Percentiles rank a stretch among this genome's conserved stretches.
Evolutionary conservation across 495 filamentous ascomycete genomes (phyloP).

Genomic region (Hypoxylon trugodes): DNA sequence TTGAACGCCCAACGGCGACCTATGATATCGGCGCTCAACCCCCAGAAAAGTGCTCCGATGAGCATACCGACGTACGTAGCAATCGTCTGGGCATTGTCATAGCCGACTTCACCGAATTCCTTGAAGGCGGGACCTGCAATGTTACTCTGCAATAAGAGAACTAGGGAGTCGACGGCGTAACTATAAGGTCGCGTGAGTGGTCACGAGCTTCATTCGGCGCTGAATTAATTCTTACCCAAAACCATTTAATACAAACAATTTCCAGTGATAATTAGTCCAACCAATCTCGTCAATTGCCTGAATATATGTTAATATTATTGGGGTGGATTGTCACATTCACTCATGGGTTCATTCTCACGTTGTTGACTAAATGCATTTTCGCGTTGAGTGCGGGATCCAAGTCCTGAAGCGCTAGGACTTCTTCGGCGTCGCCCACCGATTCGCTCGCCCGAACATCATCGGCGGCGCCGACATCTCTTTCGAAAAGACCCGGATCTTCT

Average conservation of each 20-base stretch:
- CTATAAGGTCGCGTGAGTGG: conserved; percentile 43
- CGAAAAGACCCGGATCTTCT: conserved; percentile 21
- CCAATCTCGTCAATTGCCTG: conserved; percentile 79
- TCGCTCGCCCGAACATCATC: conserved; percentile 10
- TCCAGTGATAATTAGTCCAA: conserved; percentile 72
- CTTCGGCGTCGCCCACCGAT: conserved; percentile 46
- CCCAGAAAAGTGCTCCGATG: conserved; percentile 81
- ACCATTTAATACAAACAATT: conserved; percentile 71
- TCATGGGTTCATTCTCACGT: conserved; percentile 56
- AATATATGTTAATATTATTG: conserved; percentile 5
- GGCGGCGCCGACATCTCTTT: conserved; percentile 26
- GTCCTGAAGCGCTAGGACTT: conserved; percentile 60
- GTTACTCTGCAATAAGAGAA: conserved; percentile 72
- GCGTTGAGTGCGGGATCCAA: conserved; percentile 70
- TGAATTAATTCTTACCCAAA: conserved; percentile 62
- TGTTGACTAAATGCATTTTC: conserved; percentile 76
- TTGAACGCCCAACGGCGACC: conserved; percentile 83
- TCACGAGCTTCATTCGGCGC: neutral
- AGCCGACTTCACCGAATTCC: conserved; percentile 65
- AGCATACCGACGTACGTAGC: conserved; percentile 75
- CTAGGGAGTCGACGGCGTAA: conserved; percentile 74
- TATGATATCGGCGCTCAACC: conserved; percentile 74
- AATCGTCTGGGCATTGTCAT: conserved; percentile 64
- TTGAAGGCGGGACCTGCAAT: conserved; percentile 64
- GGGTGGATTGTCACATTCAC: neutral